phyloP scores from a whole-genome alignment of 164 flowering plant genomes.

The Aristolochia californica region DNA sequence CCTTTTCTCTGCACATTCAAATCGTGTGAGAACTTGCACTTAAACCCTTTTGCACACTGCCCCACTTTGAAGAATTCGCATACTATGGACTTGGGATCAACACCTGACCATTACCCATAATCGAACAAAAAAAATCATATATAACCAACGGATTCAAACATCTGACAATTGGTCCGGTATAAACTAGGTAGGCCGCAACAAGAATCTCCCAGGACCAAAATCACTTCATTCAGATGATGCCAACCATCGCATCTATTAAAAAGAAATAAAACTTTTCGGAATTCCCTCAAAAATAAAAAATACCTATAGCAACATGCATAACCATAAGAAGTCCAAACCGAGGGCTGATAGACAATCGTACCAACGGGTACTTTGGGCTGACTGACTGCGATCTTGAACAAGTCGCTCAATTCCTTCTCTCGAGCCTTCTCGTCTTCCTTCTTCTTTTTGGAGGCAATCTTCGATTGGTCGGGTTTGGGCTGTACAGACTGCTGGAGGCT shows the following conservation, averaged over 20 bases:
- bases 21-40: slow-evolving; percentile 98
- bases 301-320: too few species aligned
- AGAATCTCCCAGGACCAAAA: neutral
- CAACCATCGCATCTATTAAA: too few species aligned
- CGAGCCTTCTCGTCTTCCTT: slow-evolving; percentile 92
- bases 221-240: too few species aligned
- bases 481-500: slow-evolving; percentile 61
- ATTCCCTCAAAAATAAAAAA: too few species aligned
- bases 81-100: slow-evolving; percentile 94
- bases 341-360: slow-evolving; percentile 9
- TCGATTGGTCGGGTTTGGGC: slow-evolving; percentile 63
- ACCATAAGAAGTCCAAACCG: neutral
- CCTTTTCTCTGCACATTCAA: slow-evolving; percentile 92
- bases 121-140: neutral
- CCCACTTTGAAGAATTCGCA: slow-evolving; percentile 92
- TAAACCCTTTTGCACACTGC: slow-evolving; percentile 91
- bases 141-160: neutral
- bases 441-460: slow-evolving; percentile 80
- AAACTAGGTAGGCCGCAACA: neutral
- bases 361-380: slow-evolving; percentile 98
- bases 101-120: slow-evolving; percentile 40
- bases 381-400: slow-evolving; percentile 84
- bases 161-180: too few species aligned
- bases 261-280: too few species aligned
- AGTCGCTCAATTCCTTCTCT: slow-evolving; percentile 84